Evolutionary conservation across 352 stramenopile genomes (phyloP), one percentile per base, ranked within the genome.

Genomic region (Achlya hypogyna): DNA sequence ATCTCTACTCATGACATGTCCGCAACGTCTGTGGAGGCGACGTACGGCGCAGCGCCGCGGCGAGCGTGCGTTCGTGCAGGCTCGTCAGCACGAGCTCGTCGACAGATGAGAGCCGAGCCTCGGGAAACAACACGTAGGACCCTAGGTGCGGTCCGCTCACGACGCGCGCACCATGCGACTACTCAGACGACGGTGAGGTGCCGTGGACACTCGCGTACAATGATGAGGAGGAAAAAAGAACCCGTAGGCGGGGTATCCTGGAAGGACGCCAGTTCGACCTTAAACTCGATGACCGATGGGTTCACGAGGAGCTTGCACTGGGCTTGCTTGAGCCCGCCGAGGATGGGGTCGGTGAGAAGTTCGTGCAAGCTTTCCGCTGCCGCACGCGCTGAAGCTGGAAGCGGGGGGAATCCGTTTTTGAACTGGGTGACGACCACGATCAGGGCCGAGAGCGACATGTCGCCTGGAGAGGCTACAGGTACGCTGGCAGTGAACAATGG

Each of bases 201-300:
- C 14, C 22, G 22, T 0, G 22, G n/a, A 70, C 10, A 25, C 0
- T 59, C 4, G 68, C 76, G 45, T 76, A 90, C 81, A 54, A 78
- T 77, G 4, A 92, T 49, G 28, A 72, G 85, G 60, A 91, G 66
- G 66, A 89, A 86, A 65, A 90, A 86, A 1, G 79, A 45, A 74
- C 3, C 78, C 77, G 22, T 88, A 65, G 14, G 45, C 0, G 73
- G 72, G 47, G 72, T 65, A 0, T 71, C 59, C 16, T 72, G 78
- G 34, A 88, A 70, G 14, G 58, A 47, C 16, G 74, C 70, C 1
- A 93, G 53, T 20, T 93, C 84, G 49, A 88, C 78, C 67, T 89
- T 81, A 29, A 93, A 91, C 42, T 93, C 81, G 64, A 93, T 86
- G 6, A 90, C 70, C 1, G 84, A 91, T n/a, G 84, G 84, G 65